Conservation (phyloP, 2,329 filamentous ascomycete genomes). For the Celoporthe dispersa region DNA sequence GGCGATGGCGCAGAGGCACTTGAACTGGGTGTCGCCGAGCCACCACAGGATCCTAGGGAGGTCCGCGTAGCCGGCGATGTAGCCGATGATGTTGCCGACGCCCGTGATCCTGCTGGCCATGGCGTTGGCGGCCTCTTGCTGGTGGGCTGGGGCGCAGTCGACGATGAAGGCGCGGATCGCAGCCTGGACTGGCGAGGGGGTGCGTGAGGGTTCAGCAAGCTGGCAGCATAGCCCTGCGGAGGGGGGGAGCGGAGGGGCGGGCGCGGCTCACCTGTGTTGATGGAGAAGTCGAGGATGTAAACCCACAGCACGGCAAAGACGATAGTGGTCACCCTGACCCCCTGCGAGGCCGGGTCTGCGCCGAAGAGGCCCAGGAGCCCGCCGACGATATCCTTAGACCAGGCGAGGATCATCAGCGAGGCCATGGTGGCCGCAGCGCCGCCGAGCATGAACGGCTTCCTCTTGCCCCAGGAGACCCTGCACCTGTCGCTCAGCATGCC, state of each 20-base stretch:
- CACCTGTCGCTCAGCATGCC: slow-evolving; percentile 83
- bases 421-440: slow-evolving; percentile 70
- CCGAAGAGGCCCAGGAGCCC: slow-evolving; percentile 73
- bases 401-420: slow-evolving; percentile 72
- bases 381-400: slow-evolving; percentile 73
- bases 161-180: slow-evolving; percentile 91
- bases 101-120: slow-evolving; percentile 90
- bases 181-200: slow-evolving; percentile 71
- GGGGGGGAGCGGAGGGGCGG: neutral
- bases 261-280: slow-evolving; percentile 77
- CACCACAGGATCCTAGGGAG: slow-evolving; percentile 76
- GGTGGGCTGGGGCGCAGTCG: slow-evolving; percentile 88
- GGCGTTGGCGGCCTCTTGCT: slow-evolving; percentile 91
- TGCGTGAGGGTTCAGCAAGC: neutral
- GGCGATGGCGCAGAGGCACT: slow-evolving; percentile 86
- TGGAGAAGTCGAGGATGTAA: slow-evolving; percentile 90
- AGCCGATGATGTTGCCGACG: slow-evolving; percentile 88
- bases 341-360: slow-evolving; percentile 65
- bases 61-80: slow-evolving; percentile 83
- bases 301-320: slow-evolving; percentile 82
- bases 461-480: slow-evolving; percentile 73
- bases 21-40: slow-evolving; percentile 88
- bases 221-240: neutral
- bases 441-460: slow-evolving; percentile 80
- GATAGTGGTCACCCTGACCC: slow-evolving; percentile 70